A percentile compares a stretch with the other conserved stretches of the same genome.
phyloP scores from a whole-genome alignment of 768 basidiomycete species.

The Mycena filopes region DNA sequence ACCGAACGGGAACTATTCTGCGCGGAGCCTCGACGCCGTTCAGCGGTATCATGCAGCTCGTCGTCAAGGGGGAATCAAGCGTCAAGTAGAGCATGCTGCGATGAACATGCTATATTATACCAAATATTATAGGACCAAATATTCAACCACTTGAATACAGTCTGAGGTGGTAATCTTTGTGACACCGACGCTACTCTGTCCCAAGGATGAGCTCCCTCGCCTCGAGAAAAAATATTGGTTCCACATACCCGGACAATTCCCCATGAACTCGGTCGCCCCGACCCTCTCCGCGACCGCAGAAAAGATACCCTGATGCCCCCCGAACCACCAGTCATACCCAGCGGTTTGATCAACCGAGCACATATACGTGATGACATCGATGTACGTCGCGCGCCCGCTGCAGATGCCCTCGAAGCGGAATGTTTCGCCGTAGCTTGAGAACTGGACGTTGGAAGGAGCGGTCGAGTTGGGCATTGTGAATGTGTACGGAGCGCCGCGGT shows the following conservation, averaged over 20 bases:
- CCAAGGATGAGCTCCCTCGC: no score
- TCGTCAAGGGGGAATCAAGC: no score
- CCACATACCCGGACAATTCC: constrained; percentile 16
- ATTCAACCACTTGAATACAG: no score
- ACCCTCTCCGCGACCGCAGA: not conserved
- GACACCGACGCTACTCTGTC: no score
- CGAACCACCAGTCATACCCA: constrained; percentile 8
- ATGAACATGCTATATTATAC: no score
- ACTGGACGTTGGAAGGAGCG: not conserved
- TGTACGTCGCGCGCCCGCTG: constrained; percentile 26
- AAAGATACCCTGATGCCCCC: not conserved
- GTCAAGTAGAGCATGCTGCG: no score
- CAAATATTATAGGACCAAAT: no score
- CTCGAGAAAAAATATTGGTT: not conserved
- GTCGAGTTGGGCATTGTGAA: not conserved
- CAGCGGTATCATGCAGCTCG: no score
- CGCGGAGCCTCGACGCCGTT: no score
- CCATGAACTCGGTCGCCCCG: constrained; percentile 13
- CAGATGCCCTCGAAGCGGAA: constrained; percentile 28
- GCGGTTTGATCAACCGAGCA: constrained; percentile 2
- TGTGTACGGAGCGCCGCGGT: not conserved
- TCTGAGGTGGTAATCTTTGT: no score
- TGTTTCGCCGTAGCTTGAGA: constrained; percentile 23
- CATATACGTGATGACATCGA: constrained; percentile 15
- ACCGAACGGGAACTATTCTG: no score